phyloP scores from a whole-genome alignment of 2,329 filamentous ascomycete genomes.

The Leptoxyphium fumago region DNA sequence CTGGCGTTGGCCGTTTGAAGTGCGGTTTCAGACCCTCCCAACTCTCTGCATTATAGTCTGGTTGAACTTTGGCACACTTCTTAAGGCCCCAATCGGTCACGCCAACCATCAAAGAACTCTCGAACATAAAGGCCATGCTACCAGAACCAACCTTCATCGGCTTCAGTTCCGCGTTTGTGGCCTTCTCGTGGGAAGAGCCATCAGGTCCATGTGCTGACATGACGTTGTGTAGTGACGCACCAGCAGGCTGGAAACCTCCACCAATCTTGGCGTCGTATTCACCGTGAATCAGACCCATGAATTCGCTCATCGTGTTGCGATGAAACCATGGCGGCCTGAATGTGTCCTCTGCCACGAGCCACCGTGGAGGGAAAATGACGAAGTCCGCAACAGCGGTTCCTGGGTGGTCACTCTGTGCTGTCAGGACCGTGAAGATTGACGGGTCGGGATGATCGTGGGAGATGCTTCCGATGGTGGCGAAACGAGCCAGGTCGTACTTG shows the following conservation, averaged over 20 bases:
- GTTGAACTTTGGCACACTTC: slow-evolving; percentile 55
- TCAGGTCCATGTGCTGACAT: slow-evolving; percentile 40
- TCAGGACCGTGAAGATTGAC: slow-evolving; percentile 51
- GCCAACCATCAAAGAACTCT: slow-evolving; percentile 54
- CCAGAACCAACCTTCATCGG: slow-evolving; percentile 44
- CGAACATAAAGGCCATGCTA: slow-evolving; percentile 55
- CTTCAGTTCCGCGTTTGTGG: slow-evolving; percentile 38
- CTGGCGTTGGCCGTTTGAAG: slow-evolving; percentile 20
- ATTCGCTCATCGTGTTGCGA: slow-evolving; percentile 52
- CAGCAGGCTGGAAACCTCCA: slow-evolving; percentile 43
- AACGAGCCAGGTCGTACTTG: slow-evolving; percentile 45
- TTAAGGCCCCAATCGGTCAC: slow-evolving; percentile 60
- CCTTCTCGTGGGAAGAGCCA: slow-evolving; percentile 40
- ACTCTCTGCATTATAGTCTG: slow-evolving; percentile 65
- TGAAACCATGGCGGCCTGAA: slow-evolving; percentile 63
- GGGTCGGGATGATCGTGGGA: slow-evolving; percentile 53
- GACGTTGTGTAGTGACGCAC: slow-evolving; percentile 38
- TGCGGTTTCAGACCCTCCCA: slow-evolving; percentile 46
- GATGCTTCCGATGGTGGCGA: slow-evolving; percentile 41
- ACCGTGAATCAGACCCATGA: slow-evolving; percentile 46
- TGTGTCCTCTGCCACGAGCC: slow-evolving; percentile 54
- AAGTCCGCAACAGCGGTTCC: slow-evolving; percentile 51
- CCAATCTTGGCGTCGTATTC: slow-evolving; percentile 45
- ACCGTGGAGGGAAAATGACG: slow-evolving; percentile 57
- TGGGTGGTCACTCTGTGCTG: slow-evolving; percentile 42